These are phyloP conservation scores for Euphrasia confusa DNA, from an alignment of 257 asterid genomes.

Conservation along the genomic window DNA sequence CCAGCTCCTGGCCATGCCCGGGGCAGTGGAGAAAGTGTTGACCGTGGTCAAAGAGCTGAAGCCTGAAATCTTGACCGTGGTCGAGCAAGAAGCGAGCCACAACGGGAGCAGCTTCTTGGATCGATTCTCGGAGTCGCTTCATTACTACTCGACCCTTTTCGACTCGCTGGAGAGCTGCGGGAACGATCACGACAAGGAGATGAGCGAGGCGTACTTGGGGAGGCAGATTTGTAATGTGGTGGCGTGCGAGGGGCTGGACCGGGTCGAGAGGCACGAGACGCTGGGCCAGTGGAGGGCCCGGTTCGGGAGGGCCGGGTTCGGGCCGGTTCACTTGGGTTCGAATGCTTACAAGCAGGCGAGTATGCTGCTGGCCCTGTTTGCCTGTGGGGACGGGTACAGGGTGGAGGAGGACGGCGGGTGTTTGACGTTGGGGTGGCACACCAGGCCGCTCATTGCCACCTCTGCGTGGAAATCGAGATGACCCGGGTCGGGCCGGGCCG, in stretches of 20 bases:
- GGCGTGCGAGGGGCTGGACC: constrained; percentile 66
- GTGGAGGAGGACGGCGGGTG: constrained; percentile 70
- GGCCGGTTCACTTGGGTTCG: constrained; percentile 58
- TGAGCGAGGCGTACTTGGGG: constrained; percentile 72
- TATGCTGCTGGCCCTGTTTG: constrained; percentile 52
- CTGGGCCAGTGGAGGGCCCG: constrained; percentile 52
- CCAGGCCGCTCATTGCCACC: constrained; percentile 67
- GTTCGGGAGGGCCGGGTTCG: constrained; percentile 39
- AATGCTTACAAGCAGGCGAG: constrained; percentile 72
- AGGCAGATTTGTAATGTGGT: constrained; percentile 69
- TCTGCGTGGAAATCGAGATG: constrained; percentile 61
- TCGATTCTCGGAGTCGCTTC: constrained; percentile 59
- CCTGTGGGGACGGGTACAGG: constrained; percentile 68
- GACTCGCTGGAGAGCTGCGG: constrained; percentile 59
- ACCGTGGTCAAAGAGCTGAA: constrained; percentile 39
- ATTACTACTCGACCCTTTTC: constrained; percentile 65
- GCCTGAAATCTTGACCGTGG: constrained; percentile 58
- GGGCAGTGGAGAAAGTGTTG: constrained; percentile 50
- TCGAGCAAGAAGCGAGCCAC: constrained; percentile 71
- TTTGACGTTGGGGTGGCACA: constrained; percentile 78
- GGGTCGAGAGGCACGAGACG: constrained; percentile 73
- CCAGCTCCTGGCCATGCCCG: constrained; percentile 48
- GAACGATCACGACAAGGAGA: constrained; percentile 51
- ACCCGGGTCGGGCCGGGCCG: constrained; percentile 1
- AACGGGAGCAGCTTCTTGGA: constrained; percentile 55